Evolutionary conservation across 2,329 filamentous ascomycete species (phyloP).

Genomic region (Alternaria ventricosa): DNA sequence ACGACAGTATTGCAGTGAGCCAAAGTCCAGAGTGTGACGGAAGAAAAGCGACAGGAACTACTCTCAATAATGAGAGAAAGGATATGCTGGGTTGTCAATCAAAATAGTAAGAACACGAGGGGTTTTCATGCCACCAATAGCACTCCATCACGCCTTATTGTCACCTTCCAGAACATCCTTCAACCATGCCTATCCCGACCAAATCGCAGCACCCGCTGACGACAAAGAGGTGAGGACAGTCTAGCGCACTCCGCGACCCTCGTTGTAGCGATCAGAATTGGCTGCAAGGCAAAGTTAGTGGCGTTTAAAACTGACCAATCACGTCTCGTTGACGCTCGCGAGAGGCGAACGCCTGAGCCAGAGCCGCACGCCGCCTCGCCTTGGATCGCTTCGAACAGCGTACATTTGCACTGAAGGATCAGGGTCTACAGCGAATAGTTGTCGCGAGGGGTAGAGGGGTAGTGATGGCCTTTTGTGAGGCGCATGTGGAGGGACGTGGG

Average conservation of each 20-base stretch:
- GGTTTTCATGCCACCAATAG: not conserved
- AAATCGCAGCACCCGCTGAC: not conserved
- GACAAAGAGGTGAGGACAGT: not conserved
- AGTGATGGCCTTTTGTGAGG: not conserved
- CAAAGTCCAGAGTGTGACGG: no score
- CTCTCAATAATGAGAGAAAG: not conserved
- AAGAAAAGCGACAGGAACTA: not conserved
- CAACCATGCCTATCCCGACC: not conserved
- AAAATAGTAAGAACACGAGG: conserved; percentile 5
- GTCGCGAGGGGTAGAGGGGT: not conserved
- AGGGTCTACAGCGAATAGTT: not conserved
- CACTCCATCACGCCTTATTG: not conserved
- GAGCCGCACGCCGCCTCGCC: not conserved
- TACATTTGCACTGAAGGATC: not conserved
- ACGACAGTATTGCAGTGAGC: not conserved
- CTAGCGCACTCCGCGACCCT: not conserved
- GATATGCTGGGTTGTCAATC: conserved; percentile 7
- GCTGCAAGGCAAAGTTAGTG: conserved; percentile 11
- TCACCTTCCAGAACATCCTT: conserved; percentile 2
- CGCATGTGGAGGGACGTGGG: not conserved
- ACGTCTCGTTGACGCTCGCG: not conserved
- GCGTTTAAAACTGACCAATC: conserved; percentile 2
- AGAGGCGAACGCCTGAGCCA: not conserved
- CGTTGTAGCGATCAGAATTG: conserved; percentile 2
- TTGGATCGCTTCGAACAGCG: not conserved